Percentiles rank a stretch among this genome's conserved stretches.
Conservation (phyloP, 208 protist species). For the Leishmania guyanensis region DNA sequence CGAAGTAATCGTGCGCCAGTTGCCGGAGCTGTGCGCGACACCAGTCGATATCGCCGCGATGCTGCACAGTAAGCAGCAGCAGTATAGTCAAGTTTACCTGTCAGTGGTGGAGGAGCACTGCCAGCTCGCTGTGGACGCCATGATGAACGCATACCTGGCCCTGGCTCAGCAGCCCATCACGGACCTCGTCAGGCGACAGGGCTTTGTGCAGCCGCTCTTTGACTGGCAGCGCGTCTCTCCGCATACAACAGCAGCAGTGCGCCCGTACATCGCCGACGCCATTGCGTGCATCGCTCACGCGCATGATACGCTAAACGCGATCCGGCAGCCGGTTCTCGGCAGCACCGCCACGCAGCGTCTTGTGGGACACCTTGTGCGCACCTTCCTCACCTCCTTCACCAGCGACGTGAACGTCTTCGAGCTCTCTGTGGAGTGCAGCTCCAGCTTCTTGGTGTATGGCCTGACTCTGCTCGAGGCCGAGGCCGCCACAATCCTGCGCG, state of each 20-base stretch:
- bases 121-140: slow-evolving; percentile 81
- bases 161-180: slow-evolving; percentile 78
- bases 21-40: slow-evolving; percentile 32
- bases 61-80: slow-evolving; percentile 31
- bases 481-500: slow-evolving; percentile 57
- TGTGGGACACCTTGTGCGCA: slow-evolving; percentile 62
- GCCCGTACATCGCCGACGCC: slow-evolving; percentile 78
- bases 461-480: slow-evolving; percentile 80
- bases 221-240: slow-evolving; percentile 85
- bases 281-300: slow-evolving; percentile 72
- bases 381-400: slow-evolving; percentile 69
- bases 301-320: slow-evolving; percentile 66
- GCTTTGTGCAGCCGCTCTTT: slow-evolving; percentile 73
- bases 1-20: slow-evolving; percentile 50
- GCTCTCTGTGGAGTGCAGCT: slow-evolving; percentile 80
- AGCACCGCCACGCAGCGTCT: slow-evolving; percentile 77
- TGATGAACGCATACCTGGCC: slow-evolving; percentile 74
- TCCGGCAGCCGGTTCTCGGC: slow-evolving; percentile 77
- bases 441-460: slow-evolving; percentile 66
- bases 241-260: slow-evolving; percentile 62
- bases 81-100: slow-evolving; percentile 60
- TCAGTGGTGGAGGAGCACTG: slow-evolving; percentile 79
- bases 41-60: slow-evolving; percentile 17
- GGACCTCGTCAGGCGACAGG: slow-evolving; percentile 51
- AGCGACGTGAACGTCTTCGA: slow-evolving; percentile 79